Evolutionary conservation across 1,139 yeast genomes (phyloP).

Genomic region (Yamadazyma membranifaciens): DNA sequence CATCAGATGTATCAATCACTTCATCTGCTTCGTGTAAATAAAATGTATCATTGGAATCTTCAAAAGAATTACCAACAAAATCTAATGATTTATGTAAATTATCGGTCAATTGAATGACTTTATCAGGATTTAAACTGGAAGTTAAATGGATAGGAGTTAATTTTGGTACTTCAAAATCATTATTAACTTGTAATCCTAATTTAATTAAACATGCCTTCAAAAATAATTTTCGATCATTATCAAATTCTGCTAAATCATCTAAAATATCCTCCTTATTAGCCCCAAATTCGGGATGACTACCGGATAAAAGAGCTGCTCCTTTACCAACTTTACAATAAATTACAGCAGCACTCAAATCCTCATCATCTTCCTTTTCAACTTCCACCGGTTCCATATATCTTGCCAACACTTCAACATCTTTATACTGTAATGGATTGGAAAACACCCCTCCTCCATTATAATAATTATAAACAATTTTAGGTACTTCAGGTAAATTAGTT

Average conservation of each 20-base stretch:
- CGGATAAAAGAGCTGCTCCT: conserved; percentile 77
- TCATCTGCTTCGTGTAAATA: conserved; percentile 31
- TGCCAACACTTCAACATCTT: conserved; percentile 71
- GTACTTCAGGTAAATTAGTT: conserved; percentile 25
- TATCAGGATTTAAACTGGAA: conserved; percentile 26
- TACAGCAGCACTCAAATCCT: conserved; percentile 66
- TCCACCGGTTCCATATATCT: conserved; percentile 48
- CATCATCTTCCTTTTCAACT: conserved; percentile 26
- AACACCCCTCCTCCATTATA: conserved; percentile 91
- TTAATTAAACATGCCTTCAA: conserved; percentile 53
- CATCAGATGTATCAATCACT: conserved; percentile 18
- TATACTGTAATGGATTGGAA: conserved; percentile 62
- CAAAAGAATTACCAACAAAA: conserved; percentile 40
- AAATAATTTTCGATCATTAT: conserved; percentile 56
- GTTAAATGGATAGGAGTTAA: conserved; percentile 62
- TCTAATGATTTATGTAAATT: conserved; percentile 40
- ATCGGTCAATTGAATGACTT: conserved; percentile 24
- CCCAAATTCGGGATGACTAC: conserved; percentile 88
- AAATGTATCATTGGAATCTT: conserved; percentile 56
- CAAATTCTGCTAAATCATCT: conserved; percentile 20
- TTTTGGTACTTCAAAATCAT: conserved; percentile 53
- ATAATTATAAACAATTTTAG: conserved; percentile 37
- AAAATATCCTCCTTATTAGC: conserved; percentile 31
- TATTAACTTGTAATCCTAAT: conserved; percentile 68
- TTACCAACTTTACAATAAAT: conserved; percentile 66